Evolutionary conservation across 2,329 filamentous ascomycete genomes (phyloP), one percentile per base, ranked within the genome.

Genomic region (Whalleya microplaca): DNA sequence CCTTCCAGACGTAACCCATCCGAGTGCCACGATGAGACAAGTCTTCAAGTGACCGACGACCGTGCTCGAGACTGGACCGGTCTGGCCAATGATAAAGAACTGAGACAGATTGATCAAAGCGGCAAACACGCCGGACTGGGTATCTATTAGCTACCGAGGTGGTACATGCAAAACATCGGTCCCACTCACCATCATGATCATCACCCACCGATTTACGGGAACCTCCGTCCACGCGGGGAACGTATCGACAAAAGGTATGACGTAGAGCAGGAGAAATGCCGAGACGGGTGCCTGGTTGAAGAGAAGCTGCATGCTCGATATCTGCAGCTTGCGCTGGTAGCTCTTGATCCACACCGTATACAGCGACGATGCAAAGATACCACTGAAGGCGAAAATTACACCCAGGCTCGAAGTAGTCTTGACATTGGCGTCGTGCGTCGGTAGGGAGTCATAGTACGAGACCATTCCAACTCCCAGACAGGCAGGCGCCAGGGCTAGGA

Each of bases 291-390:
- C 84, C 71, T 89, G 86, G 71, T 88, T 89, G 73, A 84, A 84
- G 10, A 90, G 78, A 29, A 90, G 75, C 74, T 90, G 87, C 81
- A 88, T 86, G 72, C 85, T 88, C 62, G 80, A 83, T 75, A 89
- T 84, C 58, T 85, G 79, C 20, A 89, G 78, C 71, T 84, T 87
- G 59, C 83, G 80, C 69, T 88, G 84, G 67, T 86, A 89, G 66
- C 80, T 82, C 49, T 82, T 80, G 66, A 89, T 87, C 84, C 85
- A 88, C 56, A 89, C 83, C 0, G 86, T 89, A 71, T 90, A 90
- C 16, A 89, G 72, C 1, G 85, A 85, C 29, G 84, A 88, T 16
- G 85, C 85, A 50, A 87, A 78, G 10, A 89, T 85, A 48, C 86
- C 86, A 1, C 73, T 66, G 53, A 89, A 82, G 21, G 87, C 85